Evolutionary conservation across 331 rosid genomes (phyloP), one percentile per base, ranked within the genome.

Genomic region (Spiraea crenata): DNA sequence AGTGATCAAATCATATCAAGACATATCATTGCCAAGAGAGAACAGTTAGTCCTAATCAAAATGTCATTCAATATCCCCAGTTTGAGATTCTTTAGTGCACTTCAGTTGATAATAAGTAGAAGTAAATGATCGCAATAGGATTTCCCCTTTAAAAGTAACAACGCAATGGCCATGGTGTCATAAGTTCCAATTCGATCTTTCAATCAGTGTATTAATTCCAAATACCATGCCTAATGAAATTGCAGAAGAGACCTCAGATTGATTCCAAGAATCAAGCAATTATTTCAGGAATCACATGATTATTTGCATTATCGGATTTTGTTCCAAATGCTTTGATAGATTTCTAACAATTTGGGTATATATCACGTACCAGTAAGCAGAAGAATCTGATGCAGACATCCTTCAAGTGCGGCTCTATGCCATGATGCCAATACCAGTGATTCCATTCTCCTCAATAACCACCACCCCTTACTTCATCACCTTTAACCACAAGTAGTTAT

Each of bases 361-460:
- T 57, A 44, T 48, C 57, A 44, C 2, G 20, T 20, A 69, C 34
- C 35, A 61, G 40, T 31, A 3, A 63, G 77, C 65, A 64, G 17
- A 31, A 42, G 71, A 54, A 63, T 66, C 65, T 52, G 77, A 63
- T 49, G 77, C 77, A 13, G 31, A 25, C 13, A 12, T 38, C 50
- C 64, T 55, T 44, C 63, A 38, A 68, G 38, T 5, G 67, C 55
- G 58, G 45, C 14, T 20, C 49, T 60, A 19, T 60, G 65, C 25
- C 39, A 31, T 13, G 3, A 25, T 44, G 31, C 62, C 71, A 63
- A 72, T 20, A 67, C 64, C 44, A 59, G 48, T 65, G 69, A 75
- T 83, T 76, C 79, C 75, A 52, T 69, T 76, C 69, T 69, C 59
- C 14, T 57, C 14, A 60, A 57, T 38, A 25, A 46, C 70, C 61